phyloP scores from a whole-genome alignment of 2,329 filamentous ascomycete species.

The Diaporthe sp. region DNA sequence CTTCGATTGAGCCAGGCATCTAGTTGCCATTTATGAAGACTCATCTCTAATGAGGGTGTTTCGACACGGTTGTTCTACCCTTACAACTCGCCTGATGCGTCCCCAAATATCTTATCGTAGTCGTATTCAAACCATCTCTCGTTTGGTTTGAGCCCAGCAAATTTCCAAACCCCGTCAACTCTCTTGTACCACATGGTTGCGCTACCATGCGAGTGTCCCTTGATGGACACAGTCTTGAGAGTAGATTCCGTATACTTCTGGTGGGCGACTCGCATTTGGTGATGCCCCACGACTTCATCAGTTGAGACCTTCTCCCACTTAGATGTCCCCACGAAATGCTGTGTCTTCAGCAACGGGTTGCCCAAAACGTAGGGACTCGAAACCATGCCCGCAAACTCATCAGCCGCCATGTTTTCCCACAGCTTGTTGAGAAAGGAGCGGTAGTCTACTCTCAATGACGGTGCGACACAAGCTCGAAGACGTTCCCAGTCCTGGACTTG shows the following conservation, averaged over 20 bases:
- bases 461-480: slow-evolving; percentile 44
- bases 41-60: not conserved
- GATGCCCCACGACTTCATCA: slow-evolving; percentile 60
- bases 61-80: not conserved
- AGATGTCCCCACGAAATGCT: slow-evolving; percentile 66
- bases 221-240: slow-evolving; percentile 56
- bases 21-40: not conserved
- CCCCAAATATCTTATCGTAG: slow-evolving; percentile 55
- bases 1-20: not conserved
- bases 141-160: slow-evolving; percentile 63
- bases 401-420: slow-evolving; percentile 66
- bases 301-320: slow-evolving; percentile 61
- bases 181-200: slow-evolving; percentile 66
- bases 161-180: slow-evolving; percentile 68
- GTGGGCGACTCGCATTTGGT: slow-evolving; percentile 68
- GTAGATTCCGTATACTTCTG: slow-evolving; percentile 63
- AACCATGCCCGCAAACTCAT: slow-evolving; percentile 63
- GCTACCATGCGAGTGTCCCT: slow-evolving; percentile 66
- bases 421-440: slow-evolving; percentile 58
- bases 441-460: slow-evolving; percentile 37
- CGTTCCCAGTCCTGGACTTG: slow-evolving; percentile 45
- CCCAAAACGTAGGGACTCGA: slow-evolving; percentile 63
- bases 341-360: slow-evolving; percentile 63
- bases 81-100: not conserved
- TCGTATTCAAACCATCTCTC: slow-evolving; percentile 67